Base-by-base conservation (phyloP, 768 basidiomycete species). In the Suillus americanus region DNA sequence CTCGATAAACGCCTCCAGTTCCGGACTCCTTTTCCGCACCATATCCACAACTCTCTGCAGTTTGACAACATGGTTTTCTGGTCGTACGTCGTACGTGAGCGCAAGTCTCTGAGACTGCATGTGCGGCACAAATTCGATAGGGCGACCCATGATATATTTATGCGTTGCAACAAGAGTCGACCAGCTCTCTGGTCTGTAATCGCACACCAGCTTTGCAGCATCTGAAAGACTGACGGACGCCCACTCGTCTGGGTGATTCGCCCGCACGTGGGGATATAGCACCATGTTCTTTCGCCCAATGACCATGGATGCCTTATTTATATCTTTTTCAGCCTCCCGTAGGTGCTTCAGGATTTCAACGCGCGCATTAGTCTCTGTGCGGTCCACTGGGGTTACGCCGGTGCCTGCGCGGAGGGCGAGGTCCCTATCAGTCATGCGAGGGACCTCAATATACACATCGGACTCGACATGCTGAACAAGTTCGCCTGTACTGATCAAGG, bases 391-490 rank as follows among this genome's bases (percentile, higher is more conserved):
- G 28, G 72, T 62, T 0, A 67, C 68, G 1, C 69, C 64, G 1
- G 50, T 48, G 1, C 88, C 87, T 69, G 88, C 89, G 38, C 85
- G 80, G 41, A 67, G 67, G 0, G 81, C 78, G 9, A 87, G 77
- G 65, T 84, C 79, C 48, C 65, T 60, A 16, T 83, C 71, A 30
- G 86, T 76, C 69, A 89, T 80, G n/a, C 77, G 74, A 0, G 89
- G 89, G n/a, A 91, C 77, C 30, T 79, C 69, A 71, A 88, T 90
- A 69, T 81, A 79, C 68, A 90, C 78, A 64, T 92, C 89, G n/a
- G 78, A 69, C 13, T 78, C 77, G 20, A 76, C 68, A 64, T 85
- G 83, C 3, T 71, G 64, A 79, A 85, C 83, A 2, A 86, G 59
- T 62, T 89, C 86, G 5, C 91, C 91, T 3, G 68, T 65, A 56